A percentile compares a stretch with the other conserved stretches of the same genome.
Evolutionary conservation across 2,329 filamentous ascomycete species (phyloP).

Genomic region (Sporothrix brasiliensis): DNA sequence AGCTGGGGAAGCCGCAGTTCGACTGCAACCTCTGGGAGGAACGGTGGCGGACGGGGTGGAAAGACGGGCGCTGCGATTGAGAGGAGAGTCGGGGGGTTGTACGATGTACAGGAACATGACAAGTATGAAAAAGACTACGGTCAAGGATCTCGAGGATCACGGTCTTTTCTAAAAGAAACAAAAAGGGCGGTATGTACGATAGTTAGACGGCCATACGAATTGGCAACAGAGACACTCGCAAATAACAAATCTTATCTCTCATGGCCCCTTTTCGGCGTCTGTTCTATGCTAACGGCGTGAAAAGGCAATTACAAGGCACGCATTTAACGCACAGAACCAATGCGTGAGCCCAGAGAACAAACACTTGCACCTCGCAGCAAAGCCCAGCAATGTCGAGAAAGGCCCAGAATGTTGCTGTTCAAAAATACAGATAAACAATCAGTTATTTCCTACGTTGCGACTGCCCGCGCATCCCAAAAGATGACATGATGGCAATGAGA

Average conservation of each 20-base stretch:
- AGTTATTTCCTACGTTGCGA: neutral
- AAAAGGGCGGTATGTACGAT: neutral
- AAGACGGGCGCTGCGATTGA: constrained; percentile 65
- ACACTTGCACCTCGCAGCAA: too few relatives aligned
- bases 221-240: neutral
- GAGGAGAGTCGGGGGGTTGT: neutral
- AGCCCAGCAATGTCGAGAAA: too few relatives aligned
- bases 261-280: neutral
- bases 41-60: constrained; percentile 90
- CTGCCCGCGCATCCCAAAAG: neutral
- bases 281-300: too few relatives aligned
- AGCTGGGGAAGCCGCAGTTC: constrained; percentile 87
- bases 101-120: neutral
- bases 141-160: neutral
- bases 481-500: neutral
- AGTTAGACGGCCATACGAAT: constrained; percentile 1
- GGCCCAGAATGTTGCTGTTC: too few relatives aligned
- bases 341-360: too few relatives aligned
- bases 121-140: neutral
- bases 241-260: constrained; percentile 3
- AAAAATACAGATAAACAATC: too few relatives aligned
- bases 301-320: too few relatives aligned
- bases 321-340: too few relatives aligned
- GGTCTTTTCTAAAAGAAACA: too few relatives aligned
- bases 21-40: constrained; percentile 92